phyloP scores from a whole-genome alignment of 176 grass and related monocot species.

The Zoysia japonica region DNA sequence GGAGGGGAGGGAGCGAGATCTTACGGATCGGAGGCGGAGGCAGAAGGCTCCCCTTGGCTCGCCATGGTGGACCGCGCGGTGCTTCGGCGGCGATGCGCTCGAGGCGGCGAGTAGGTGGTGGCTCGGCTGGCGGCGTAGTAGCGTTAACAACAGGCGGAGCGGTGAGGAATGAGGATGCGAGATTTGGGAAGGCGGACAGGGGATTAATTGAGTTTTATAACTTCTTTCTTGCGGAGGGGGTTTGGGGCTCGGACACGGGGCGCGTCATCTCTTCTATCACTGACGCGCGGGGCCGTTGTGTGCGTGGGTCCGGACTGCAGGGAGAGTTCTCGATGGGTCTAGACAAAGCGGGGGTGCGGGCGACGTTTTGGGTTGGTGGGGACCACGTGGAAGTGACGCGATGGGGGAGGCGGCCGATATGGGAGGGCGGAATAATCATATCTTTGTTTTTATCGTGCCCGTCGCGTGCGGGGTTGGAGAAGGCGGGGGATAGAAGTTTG shows the following conservation, averaged over 20 bases:
- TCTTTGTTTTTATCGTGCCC: too few relatives aligned
- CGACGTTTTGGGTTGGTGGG: too few relatives aligned
- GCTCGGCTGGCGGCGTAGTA: background rate
- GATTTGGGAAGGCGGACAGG: background rate
- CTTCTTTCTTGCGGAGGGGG: slow-evolving; percentile 40
- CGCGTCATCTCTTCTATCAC: background rate
- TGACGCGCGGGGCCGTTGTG: background rate
- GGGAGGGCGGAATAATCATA: too few relatives aligned
- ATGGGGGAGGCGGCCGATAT: too few relatives aligned
- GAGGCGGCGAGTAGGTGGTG: background rate
- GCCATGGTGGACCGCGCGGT: slow-evolving; percentile 36
- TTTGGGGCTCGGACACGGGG: background rate
- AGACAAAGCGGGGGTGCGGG: background rate
- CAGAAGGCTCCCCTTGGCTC: slow-evolving; percentile 49
- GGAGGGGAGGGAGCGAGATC: slow-evolving; percentile 8
- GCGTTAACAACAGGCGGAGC: slow-evolving; percentile 11
- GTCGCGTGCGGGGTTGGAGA: too few relatives aligned
- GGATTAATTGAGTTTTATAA: slow-evolving; percentile 20
- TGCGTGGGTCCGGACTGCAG: background rate
- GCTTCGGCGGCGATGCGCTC: background rate
- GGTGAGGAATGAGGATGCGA: background rate
- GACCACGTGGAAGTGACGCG: too few relatives aligned
- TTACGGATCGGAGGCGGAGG: slow-evolving; percentile 72
- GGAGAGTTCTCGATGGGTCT: background rate
- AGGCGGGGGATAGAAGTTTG: too few relatives aligned